Evolutionary conservation across 2,329 filamentous ascomycete genomes (phyloP), one percentile per base, ranked within the genome.

Genomic region (Gnomoniopsis smithogilvyi): DNA sequence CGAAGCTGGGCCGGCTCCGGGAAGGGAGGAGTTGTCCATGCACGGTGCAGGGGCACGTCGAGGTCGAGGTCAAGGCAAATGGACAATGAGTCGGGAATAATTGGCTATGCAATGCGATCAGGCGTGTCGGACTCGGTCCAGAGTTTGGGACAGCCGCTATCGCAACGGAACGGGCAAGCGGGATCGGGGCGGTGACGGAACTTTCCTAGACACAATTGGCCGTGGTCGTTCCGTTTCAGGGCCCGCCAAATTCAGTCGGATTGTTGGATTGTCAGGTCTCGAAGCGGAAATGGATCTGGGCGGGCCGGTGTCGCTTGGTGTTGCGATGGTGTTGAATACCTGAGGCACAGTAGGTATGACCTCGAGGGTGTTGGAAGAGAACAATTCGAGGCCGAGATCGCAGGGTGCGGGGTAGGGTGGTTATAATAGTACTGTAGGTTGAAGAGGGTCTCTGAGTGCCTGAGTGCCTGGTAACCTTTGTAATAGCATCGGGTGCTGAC

Each of bases 21-120:
- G 55, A 49, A 71, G 67, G 62, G 70, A 70, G 67, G 71, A 70
- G 64, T 68, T 70, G 68, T 73, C 72, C 72, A 74, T 74, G 64
- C 65, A 68, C 55, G 34, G 48, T 54, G 33, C 38, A 52, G 55
- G 58, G 52, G 51, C 21, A 48, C 56, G 51, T 34, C 51, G 34
- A 26, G 36, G 34, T 50, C 30, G 24, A 33, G 30, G 50, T 33
- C 48, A 34, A 41, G 36, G 36, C 8, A 14, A 14, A 41, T 4
- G 36, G 36, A 41, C 36, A 12, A 41, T 4, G 36, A 41, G 36
- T 41, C 45, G 58, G 52, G 38, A 48, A 46, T 47, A 19, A 60
- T 21, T 41, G 58, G 41, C 46, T 21, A 34, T 26, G 36, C 15
- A 19, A 8, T 22, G 34, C 41, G 19, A 12, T 30, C 51, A 48